phyloP scores from a whole-genome alignment of 1,284 basidiomycete species.

The Cutaneotrichosporon cavernicola region DNA sequence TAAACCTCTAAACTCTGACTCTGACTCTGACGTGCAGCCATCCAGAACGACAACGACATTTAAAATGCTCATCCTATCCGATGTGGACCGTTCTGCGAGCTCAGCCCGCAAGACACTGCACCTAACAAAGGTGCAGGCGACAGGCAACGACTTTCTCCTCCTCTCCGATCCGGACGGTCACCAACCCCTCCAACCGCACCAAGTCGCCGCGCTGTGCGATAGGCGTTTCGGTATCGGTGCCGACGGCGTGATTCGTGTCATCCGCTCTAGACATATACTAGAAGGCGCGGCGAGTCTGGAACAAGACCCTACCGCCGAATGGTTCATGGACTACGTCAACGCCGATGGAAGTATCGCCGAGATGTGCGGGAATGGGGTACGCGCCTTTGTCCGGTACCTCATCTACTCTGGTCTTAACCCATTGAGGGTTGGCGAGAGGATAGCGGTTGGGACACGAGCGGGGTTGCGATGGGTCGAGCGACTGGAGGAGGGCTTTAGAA shows the following conservation, averaged over 20 bases:
- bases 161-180: not conserved
- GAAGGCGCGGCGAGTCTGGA: not conserved
- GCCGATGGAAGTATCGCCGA: not conserved
- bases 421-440: not conserved
- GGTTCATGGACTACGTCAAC: conserved; percentile 4
- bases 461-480: not conserved
- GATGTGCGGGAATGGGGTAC: conserved; percentile 3
- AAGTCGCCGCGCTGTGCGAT: not conserved
- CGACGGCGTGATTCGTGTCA: not conserved
- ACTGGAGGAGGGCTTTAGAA: not conserved
- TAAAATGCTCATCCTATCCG: not conserved
- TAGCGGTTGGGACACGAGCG: not conserved
- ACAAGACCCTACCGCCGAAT: not conserved
- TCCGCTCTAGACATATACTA: not conserved
- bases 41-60: too few species aligned
- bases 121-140: not conserved
- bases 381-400: not conserved
- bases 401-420: not conserved
- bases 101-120: not conserved
- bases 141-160: conserved; percentile 4
- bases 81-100: not conserved
- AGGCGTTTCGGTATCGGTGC: not conserved
- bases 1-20: too few species aligned
- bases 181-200: not conserved
- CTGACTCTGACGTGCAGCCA: too few species aligned